phyloP scores from a whole-genome alignment of 2,329 filamentous ascomycete genomes.

The Berkeleyomyces basicola region DNA sequence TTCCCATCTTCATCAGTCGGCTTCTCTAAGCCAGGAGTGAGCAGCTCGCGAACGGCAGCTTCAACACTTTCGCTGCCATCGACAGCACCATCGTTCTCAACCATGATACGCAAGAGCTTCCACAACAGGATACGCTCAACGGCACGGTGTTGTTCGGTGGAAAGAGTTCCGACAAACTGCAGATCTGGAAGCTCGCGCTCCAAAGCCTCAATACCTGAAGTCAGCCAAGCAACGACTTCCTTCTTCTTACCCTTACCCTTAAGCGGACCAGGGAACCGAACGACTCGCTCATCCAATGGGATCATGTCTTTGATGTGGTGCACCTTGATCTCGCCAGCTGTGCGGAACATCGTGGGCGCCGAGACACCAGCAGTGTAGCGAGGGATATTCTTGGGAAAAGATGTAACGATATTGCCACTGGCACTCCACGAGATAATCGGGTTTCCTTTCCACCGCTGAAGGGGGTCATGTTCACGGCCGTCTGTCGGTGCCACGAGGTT shows the following conservation, averaged over 20 bases:
- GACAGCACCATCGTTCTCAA: slow-evolving; percentile 72
- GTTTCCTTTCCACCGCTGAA: slow-evolving; percentile 80
- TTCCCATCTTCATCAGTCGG: neutral
- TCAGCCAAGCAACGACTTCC: slow-evolving; percentile 69
- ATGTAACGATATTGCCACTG: slow-evolving; percentile 65
- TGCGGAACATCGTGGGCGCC: slow-evolving; percentile 63
- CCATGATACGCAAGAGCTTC: slow-evolving; percentile 66
- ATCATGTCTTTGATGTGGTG: slow-evolving; percentile 57
- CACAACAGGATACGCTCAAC: slow-evolving; percentile 72
- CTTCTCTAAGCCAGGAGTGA: slow-evolving; percentile 38
- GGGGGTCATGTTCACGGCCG: slow-evolving; percentile 53
- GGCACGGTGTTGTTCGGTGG: slow-evolving; percentile 49
- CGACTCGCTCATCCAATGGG: slow-evolving; percentile 52
- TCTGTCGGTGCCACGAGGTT: slow-evolving; percentile 47
- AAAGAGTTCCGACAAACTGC: slow-evolving; percentile 32
- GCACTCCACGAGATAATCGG: slow-evolving; percentile 81
- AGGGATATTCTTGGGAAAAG: slow-evolving; percentile 77
- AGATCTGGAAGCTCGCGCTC: slow-evolving; percentile 41
- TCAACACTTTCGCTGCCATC: slow-evolving; percentile 58
- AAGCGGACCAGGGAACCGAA: slow-evolving; percentile 78
- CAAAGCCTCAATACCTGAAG: slow-evolving; percentile 54
- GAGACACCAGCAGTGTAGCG: slow-evolving; percentile 63
- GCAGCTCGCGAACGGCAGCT: slow-evolving; percentile 55
- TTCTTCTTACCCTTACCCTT: slow-evolving; percentile 92
- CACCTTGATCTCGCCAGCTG: slow-evolving; percentile 67